phyloP scores from a whole-genome alignment of 2,329 filamentous ascomycete species.

The Aureobasidium sp. region DNA sequence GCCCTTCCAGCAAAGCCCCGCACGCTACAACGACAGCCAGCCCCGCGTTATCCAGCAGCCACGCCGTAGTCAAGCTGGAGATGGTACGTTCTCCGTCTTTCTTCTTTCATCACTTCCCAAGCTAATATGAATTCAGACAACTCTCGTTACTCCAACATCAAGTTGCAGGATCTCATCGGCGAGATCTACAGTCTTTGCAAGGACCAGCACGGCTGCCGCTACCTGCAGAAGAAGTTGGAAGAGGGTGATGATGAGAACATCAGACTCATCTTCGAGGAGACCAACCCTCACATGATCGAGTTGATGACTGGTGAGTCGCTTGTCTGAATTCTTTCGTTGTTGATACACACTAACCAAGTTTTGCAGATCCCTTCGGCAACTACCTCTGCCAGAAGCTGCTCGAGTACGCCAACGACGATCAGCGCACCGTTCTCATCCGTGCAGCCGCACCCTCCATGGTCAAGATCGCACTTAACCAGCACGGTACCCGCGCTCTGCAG shows the following conservation, averaged over 20 bases:
- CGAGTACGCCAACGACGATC: constrained; percentile 89
- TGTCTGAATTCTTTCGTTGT: background rate
- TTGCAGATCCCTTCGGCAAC: constrained; percentile 85
- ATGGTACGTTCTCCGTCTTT: constrained; percentile 42
- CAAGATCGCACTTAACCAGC: constrained; percentile 90
- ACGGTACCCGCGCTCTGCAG: constrained; percentile 90
- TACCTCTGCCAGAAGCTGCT: constrained; percentile 98
- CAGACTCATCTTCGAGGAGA: constrained; percentile 90
- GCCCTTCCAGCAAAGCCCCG: constrained; percentile 27
- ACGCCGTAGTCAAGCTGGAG: constrained; percentile 65
- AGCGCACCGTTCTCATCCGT: constrained; percentile 85
- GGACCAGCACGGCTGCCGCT: constrained; percentile 95
- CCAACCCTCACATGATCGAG: constrained; percentile 87
- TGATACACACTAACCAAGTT: constrained; percentile 15
- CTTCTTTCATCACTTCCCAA: background rate
- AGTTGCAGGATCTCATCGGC: constrained; percentile 70
- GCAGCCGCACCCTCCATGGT: constrained; percentile 84
- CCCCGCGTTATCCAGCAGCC: constrained; percentile 61
- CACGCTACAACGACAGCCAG: constrained; percentile 60
- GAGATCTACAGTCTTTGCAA: constrained; percentile 90
- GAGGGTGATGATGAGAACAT: constrained; percentile 76
- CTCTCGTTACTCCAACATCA: constrained; percentile 73
- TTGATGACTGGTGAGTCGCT: constrained; percentile 68
- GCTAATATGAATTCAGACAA: constrained; percentile 24
- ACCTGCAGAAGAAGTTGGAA: constrained; percentile 94